phyloP scores from a whole-genome alignment of 768 basidiomycete species.

The Chalciporus chontae region DNA sequence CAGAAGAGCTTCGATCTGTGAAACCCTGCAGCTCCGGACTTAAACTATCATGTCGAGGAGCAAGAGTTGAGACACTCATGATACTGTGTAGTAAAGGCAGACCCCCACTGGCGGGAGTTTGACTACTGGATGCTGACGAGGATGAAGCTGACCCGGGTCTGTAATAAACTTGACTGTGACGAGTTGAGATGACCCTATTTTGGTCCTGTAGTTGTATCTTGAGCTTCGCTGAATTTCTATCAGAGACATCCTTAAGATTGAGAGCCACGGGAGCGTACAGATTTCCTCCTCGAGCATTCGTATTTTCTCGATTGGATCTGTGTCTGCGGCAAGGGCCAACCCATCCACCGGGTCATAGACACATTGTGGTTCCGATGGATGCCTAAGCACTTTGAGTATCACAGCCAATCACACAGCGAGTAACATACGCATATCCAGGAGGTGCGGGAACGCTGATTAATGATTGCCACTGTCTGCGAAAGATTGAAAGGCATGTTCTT shows the following conservation, averaged over 20 bases:
- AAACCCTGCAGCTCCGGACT: slow-evolving; percentile 48
- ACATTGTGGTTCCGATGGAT: slow-evolving; percentile 83
- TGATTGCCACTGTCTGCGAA: slow-evolving; percentile 71
- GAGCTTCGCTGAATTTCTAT: slow-evolving; percentile 48
- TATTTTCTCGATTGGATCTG: slow-evolving; percentile 77
- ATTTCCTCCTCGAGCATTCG: slow-evolving; percentile 75
- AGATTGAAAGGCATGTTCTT: slow-evolving; percentile 6
- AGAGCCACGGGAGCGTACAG: slow-evolving; percentile 39
- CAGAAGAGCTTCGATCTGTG: slow-evolving; percentile 39
- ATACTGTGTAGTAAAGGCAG: slow-evolving; percentile 1
- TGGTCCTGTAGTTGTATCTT: slow-evolving; percentile 61
- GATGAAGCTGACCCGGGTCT: slow-evolving; percentile 22
- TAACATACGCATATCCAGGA: slow-evolving; percentile 73
- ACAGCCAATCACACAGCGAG: neutral
- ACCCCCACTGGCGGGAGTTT: slow-evolving; percentile 5
- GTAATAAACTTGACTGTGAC: slow-evolving; percentile 15
- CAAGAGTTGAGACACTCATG: slow-evolving; percentile 1
- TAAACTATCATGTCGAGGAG: slow-evolving; percentile 41
- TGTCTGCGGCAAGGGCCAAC: slow-evolving; percentile 68
- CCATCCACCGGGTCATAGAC: slow-evolving; percentile 87
- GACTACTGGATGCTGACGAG: slow-evolving; percentile 17
- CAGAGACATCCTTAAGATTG: slow-evolving; percentile 4
- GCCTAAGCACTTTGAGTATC: slow-evolving; percentile 40
- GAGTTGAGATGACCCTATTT: slow-evolving; percentile 26
- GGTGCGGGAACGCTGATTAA: slow-evolving; percentile 82